Conservation (phyloP, 108 stramenopile species). For the Epipyxis sp. region DNA sequence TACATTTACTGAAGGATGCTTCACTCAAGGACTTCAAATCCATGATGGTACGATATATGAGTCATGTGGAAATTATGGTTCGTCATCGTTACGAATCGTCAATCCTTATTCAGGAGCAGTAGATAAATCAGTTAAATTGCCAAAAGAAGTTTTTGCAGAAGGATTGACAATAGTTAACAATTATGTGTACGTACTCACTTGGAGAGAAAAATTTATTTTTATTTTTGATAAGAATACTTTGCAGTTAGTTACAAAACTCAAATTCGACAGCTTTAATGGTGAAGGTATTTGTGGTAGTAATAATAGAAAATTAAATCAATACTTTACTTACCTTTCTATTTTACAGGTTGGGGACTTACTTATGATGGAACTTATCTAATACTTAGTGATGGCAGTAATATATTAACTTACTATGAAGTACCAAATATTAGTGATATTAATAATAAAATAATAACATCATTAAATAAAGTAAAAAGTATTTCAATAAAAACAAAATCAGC, state of each 20-base stretch:
- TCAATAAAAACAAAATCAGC: neutral
- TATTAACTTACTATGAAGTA: slow-evolving; percentile 33
- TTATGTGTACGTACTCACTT: slow-evolving; percentile 34
- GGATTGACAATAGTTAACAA: slow-evolving; percentile 42
- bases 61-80: slow-evolving; percentile 43
- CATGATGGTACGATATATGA: slow-evolving; percentile 45
- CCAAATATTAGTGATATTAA: neutral
- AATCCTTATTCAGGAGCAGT: slow-evolving; percentile 39
- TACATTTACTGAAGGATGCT: slow-evolving; percentile 5
- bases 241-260: neutral
- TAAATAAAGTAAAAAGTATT: neutral
- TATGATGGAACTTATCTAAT: slow-evolving; percentile 38
- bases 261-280: slow-evolving; percentile 31
- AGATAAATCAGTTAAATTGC: neutral
- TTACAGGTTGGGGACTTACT: slow-evolving; percentile 52
- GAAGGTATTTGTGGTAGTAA: too few species aligned
- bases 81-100: slow-evolving; percentile 40
- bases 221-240: slow-evolving; percentile 36
- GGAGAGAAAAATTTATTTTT: slow-evolving; percentile 35
- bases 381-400: slow-evolving; percentile 42
- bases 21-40: slow-evolving; percentile 45
- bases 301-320: too few species aligned
- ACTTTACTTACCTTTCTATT: too few species aligned
- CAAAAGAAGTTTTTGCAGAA: slow-evolving; percentile 42
- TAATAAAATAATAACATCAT: neutral